A percentile compares a stretch with the other conserved stretches of the same genome.
Conservation (phyloP, 371 early-diverging fungal species). For the Mucor plumbeus region DNA sequence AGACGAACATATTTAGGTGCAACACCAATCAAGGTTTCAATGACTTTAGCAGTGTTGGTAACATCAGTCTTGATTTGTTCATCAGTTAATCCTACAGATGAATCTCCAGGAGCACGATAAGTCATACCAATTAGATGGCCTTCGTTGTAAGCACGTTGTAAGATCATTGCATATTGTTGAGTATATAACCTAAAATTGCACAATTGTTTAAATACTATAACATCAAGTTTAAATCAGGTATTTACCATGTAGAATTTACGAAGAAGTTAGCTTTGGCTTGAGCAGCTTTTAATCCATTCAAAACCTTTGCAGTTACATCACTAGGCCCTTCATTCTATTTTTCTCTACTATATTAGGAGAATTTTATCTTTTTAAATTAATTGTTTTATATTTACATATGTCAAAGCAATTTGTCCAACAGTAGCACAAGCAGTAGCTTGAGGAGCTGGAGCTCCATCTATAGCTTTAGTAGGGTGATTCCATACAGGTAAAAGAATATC, state of each 20-base stretch:
- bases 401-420: constrained; percentile 59
- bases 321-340: constrained; percentile 63
- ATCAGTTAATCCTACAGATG: constrained; percentile 50
- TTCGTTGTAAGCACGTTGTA: constrained; percentile 58
- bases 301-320: constrained; percentile 62
- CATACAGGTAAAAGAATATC: constrained; percentile 46
- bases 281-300: constrained; percentile 56
- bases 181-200: constrained; percentile 32
- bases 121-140: constrained; percentile 68
- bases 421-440: constrained; percentile 56
- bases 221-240: background rate
- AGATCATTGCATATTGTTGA: constrained; percentile 61
- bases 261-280: constrained; percentile 65
- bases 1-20: constrained; percentile 58
- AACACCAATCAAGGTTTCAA: constrained; percentile 54
- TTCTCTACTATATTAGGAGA: constrained; percentile 5
- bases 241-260: constrained; percentile 63
- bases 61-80: constrained; percentile 55
- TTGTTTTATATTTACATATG: constrained; percentile 46
- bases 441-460: constrained; percentile 37
- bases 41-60: constrained; percentile 51
- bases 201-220: background rate
- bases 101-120: constrained; percentile 57
- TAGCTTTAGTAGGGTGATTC: constrained; percentile 45
- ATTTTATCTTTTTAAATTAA: background rate